Percentiles rank a stretch among this genome's conserved stretches.
Conservation (phyloP, 805 yeast species). For the Kodamaea laetipori region DNA sequence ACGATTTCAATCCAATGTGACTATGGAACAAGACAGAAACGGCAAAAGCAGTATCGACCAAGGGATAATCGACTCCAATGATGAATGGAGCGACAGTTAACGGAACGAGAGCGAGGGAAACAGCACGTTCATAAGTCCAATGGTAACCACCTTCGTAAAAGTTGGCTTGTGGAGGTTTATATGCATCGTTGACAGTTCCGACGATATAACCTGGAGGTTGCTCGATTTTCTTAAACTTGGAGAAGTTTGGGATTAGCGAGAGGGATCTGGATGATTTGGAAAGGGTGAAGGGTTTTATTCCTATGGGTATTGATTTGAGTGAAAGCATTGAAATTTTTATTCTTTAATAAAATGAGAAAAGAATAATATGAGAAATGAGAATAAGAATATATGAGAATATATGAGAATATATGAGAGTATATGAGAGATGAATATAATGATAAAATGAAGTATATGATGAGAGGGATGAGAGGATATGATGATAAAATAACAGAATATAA, state of each 20-base stretch:
- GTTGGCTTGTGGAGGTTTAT: slow-evolving; percentile 60
- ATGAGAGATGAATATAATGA: no score
- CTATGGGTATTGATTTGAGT: background rate
- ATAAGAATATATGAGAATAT: no score
- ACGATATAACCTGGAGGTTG: slow-evolving; percentile 90
- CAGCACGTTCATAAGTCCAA: slow-evolving; percentile 85
- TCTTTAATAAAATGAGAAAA: no score
- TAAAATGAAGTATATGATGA: no score
- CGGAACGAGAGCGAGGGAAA: slow-evolving; percentile 76
- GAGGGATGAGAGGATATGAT: no score
- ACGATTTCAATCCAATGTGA: slow-evolving; percentile 84
- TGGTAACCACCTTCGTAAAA: slow-evolving; percentile 82
- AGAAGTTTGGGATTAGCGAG: slow-evolving; percentile 47
- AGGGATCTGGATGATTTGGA: slow-evolving; percentile 15
- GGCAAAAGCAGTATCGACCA: slow-evolving; percentile 71
- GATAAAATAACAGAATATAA: no score
- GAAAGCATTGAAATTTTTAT: background rate
- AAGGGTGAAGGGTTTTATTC: slow-evolving; percentile 1
- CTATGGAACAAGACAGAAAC: slow-evolving; percentile 71
- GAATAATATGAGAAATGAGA: no score
- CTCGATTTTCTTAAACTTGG: slow-evolving; percentile 54
- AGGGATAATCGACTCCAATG: slow-evolving; percentile 69
- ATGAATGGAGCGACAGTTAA: slow-evolving; percentile 73
- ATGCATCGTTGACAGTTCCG: slow-evolving; percentile 94
- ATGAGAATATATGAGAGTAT: no score